Conservation (phyloP, 208 protist genomes). For the Trypanosoma avium region DNA sequence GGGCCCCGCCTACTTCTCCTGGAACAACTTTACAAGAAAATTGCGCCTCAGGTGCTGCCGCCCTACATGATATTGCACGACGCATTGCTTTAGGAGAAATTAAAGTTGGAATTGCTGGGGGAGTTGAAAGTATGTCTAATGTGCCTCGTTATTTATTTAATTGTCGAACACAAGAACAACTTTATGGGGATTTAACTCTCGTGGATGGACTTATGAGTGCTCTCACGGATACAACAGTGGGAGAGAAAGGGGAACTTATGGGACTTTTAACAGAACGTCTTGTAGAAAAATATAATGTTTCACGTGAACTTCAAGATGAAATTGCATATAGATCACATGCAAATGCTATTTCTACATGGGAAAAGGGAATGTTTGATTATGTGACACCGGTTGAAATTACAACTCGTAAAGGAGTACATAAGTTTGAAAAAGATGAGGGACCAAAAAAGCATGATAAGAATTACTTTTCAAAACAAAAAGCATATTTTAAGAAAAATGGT, state of each 20-base stretch:
- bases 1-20: slow-evolving; percentile 43
- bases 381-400: slow-evolving; percentile 85
- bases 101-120: slow-evolving; percentile 50
- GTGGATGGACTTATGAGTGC: slow-evolving; percentile 56
- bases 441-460: slow-evolving; percentile 80
- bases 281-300: slow-evolving; percentile 85
- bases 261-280: slow-evolving; percentile 75
- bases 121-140: slow-evolving; percentile 69
- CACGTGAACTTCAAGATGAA: slow-evolving; percentile 90
- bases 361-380: slow-evolving; percentile 88
- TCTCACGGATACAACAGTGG: slow-evolving; percentile 44
- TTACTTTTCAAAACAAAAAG: slow-evolving; percentile 84
- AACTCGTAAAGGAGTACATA: slow-evolving; percentile 41
- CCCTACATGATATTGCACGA: slow-evolving; percentile 60
- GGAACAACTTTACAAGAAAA: slow-evolving; percentile 68
- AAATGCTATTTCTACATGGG: slow-evolving; percentile 61
- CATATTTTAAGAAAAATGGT: slow-evolving; percentile 85
- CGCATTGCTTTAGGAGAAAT: slow-evolving; percentile 52
- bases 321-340: slow-evolving; percentile 91
- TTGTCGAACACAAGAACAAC: slow-evolving; percentile 42
- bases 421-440: slow-evolving; percentile 84
- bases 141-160: slow-evolving; percentile 50
- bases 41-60: slow-evolving; percentile 56
- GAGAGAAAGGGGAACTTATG: slow-evolving; percentile 64
- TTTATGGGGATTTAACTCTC: slow-evolving; percentile 58